A percentile compares a stretch with the other conserved stretches of the same genome.
Evolutionary conservation across 169 alveolate species (phyloP).

Genomic region (Cyclospora cayetanensis): DNA sequence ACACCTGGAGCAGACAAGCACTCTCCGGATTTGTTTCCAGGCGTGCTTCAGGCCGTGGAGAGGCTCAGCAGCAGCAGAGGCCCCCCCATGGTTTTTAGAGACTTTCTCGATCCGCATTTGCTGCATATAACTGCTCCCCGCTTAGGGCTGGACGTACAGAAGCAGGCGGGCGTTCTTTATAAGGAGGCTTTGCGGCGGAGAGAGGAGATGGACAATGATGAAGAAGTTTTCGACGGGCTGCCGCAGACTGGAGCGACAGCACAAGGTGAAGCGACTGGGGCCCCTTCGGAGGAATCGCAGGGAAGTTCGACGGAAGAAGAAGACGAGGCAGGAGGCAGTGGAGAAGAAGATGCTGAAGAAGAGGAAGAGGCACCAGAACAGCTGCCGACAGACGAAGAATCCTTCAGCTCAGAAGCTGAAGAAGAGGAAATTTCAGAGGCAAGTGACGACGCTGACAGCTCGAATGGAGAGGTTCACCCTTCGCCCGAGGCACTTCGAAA

Average conservation of each 20-base stretch:
- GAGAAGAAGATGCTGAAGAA: not conserved
- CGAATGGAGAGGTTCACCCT: too few relatives aligned
- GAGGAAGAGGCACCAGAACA: not conserved
- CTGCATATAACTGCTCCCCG: constrained; percentile 5
- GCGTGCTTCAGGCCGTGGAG: not conserved
- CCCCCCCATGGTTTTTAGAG: not conserved
- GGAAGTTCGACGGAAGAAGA: not conserved
- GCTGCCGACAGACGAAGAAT: not conserved
- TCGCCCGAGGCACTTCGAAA: too few relatives aligned
- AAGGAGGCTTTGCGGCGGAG: not conserved
- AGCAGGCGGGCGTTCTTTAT: constrained; percentile 25
- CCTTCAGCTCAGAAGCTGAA: not conserved
- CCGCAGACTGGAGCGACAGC: not conserved
- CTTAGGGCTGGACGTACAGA: constrained; percentile 29
- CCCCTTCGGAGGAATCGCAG: not conserved
- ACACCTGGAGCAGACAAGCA: constrained; percentile 15
- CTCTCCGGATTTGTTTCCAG: constrained; percentile 34
- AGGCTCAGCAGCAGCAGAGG: not conserved
- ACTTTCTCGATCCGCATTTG: not conserved
- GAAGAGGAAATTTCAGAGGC: not conserved
- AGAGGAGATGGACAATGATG: not conserved
- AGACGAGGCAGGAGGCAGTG: not conserved
- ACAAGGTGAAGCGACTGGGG: too few relatives aligned
- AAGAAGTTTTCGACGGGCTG: not conserved
- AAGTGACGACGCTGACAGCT: too few relatives aligned